Conservation (phyloP, 257 asterid species). For the Rubia yunnanensis region DNA sequence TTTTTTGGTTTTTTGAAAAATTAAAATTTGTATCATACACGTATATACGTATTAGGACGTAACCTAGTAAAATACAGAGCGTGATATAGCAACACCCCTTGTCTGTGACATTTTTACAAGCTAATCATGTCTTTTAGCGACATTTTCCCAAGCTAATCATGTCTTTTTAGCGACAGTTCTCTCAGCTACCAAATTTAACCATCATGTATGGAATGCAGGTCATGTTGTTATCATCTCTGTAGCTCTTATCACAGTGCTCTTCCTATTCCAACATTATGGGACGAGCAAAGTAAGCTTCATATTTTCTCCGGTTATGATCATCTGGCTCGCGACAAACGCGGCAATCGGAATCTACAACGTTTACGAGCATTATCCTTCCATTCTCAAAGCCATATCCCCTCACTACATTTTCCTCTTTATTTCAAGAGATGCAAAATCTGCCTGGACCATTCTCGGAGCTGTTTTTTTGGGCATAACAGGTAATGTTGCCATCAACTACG, state of each 20-base stretch:
- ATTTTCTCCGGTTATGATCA: constrained; percentile 55
- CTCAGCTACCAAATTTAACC: too few species aligned
- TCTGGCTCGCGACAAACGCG: constrained; percentile 50
- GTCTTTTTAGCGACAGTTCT: too few species aligned
- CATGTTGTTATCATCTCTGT: constrained; percentile 56
- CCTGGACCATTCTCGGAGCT: constrained; percentile 52
- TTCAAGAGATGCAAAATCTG: constrained; percentile 33
- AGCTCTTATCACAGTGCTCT: constrained; percentile 35
- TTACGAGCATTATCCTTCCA: constrained; percentile 31
- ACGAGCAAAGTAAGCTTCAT: constrained; percentile 53
- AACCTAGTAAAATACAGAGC: too few species aligned
- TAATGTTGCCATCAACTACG: background rate
- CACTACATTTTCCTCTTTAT: constrained; percentile 39
- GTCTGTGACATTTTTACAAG: too few species aligned
- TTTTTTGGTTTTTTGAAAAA: too few species aligned
- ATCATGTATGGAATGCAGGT: constrained; percentile 14
- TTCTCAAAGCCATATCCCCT: constrained; percentile 51
- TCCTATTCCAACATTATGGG: constrained; percentile 50
- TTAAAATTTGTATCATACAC: too few species aligned
- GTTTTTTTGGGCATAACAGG: constrained; percentile 67
- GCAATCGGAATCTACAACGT: constrained; percentile 50
- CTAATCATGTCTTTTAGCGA: too few species aligned
- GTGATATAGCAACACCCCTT: too few species aligned
- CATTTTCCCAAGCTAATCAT: too few species aligned
- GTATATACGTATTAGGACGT: too few species aligned